A percentile compares a stretch with the other conserved stretches of the same genome.
Conservation (phyloP, 2,329 filamentous ascomycete genomes). For the Atkinsonella texensis region DNA sequence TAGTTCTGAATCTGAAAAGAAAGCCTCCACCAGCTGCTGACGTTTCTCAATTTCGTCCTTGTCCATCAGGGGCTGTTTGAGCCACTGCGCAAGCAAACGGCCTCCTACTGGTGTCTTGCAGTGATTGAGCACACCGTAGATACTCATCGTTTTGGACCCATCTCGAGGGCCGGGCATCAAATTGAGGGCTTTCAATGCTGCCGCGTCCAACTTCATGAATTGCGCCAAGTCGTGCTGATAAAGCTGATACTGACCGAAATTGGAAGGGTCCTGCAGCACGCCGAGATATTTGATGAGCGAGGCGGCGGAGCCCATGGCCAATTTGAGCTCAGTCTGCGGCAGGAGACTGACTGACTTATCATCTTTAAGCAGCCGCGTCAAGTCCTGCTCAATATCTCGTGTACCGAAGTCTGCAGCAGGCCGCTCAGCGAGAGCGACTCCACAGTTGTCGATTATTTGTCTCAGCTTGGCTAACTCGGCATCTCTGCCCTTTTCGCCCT, state of each 20-base stretch:
- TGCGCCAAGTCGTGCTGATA: constrained; percentile 96
- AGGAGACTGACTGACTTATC: constrained; percentile 66
- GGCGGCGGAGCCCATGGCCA: constrained; percentile 91
- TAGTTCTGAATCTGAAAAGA: constrained; percentile 83
- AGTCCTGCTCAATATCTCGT: constrained; percentile 91
- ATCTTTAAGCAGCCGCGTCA: constrained; percentile 76
- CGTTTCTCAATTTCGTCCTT: constrained; percentile 78
- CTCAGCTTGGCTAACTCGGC: constrained; percentile 77
- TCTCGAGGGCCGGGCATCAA: constrained; percentile 93
- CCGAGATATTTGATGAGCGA: constrained; percentile 91
- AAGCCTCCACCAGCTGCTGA: constrained; percentile 90
- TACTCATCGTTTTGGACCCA: constrained; percentile 93
- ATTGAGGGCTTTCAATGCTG: constrained; percentile 86
- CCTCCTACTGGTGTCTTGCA: constrained; percentile 95
- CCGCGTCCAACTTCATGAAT: constrained; percentile 96
- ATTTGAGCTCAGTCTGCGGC: constrained; percentile 82
- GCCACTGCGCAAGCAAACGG: constrained; percentile 82
- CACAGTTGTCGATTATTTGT: constrained; percentile 84
- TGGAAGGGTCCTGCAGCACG: constrained; percentile 79
- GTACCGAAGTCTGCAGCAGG: constrained; percentile 66
- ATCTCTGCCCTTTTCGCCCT: constrained; percentile 72
- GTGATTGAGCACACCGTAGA: constrained; percentile 89
- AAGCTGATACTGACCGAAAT: constrained; percentile 93
- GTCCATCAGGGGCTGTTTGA: constrained; percentile 95
- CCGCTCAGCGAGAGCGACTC: constrained; percentile 77